Base-by-base conservation (phyloP, 768 basidiomycete species). In the Xanthoconium purpureum region DNA sequence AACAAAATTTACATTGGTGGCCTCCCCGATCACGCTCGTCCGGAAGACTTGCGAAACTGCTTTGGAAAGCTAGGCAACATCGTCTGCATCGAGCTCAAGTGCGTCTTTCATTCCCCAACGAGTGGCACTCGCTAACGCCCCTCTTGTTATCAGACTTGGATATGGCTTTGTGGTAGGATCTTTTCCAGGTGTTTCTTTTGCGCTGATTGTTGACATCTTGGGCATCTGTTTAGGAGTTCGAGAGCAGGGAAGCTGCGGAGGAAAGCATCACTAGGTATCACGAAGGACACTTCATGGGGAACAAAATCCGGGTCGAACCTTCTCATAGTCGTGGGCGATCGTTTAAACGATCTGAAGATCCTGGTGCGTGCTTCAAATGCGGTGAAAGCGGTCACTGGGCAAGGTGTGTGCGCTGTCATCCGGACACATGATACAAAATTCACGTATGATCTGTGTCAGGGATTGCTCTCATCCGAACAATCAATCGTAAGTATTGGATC, bases 1-100 rank as follows among this genome's bases (percentile, higher is more conserved):
- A 92, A 91, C 77, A 94, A 94, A 77, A 87, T 94, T 72, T 94
- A 94, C 72, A 84, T 94, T 69, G 91, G 91, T 69, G 90, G 91
- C 62, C 81, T 94, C 57, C 92, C 91, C 60, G 89, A 91, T 75
- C 81, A 91, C 62, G 93, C 91, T 47, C 87, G 88, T 59, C 82
- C 87, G 74, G 89, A 91, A 75, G 91, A 94, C 66, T 74, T 94
- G 29, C 87, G 84, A 72, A 87, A 80, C 60, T 93, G 92, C 72
- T 94, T 94, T 70, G 88, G 89, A 47, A 91, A 91, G 72, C 84
- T 93, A 47, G 92, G 91, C 18, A 77, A 71, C 45, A 91, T 94
- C 28, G 68, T 79, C 20, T 83, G 84, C 61, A 85, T 93, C 54
- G 92, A 94, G 71, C 75, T 94, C 58, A 94, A 94, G 91, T 91